Percentiles rank a stretch among this genome's conserved stretches.
phyloP scores from a whole-genome alignment of 352 stramenopile genomes.

The Phytophthora ohioensis region DNA sequence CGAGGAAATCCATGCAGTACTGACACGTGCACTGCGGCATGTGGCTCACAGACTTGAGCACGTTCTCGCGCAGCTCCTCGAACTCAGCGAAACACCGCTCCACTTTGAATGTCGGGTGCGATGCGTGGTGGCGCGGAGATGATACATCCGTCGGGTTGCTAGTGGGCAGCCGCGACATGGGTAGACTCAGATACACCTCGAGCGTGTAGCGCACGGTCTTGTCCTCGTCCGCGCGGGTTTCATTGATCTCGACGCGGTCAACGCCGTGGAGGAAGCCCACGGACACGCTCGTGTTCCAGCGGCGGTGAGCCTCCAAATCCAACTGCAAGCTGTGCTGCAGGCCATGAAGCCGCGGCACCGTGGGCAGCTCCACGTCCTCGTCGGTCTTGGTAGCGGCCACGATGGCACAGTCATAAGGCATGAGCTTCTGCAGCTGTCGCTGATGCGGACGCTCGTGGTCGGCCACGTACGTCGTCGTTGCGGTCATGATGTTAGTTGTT shows the following conservation, averaged over 20 bases:
- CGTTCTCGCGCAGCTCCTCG: slow-evolving; percentile 52
- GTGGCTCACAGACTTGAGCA: slow-evolving; percentile 41
- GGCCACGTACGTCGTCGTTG: slow-evolving; percentile 14
- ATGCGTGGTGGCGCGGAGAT: slow-evolving; percentile 1
- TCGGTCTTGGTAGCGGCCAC: slow-evolving; percentile 26
- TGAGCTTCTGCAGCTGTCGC: slow-evolving; percentile 45
- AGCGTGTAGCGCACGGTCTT: slow-evolving; percentile 49
- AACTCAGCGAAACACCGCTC: slow-evolving; percentile 66
- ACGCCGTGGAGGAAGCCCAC: slow-evolving; percentile 56
- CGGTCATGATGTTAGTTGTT: slow-evolving; percentile 18
- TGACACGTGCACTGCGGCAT: slow-evolving; percentile 47
- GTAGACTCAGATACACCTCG: slow-evolving; percentile 50
- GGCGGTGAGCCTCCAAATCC: slow-evolving; percentile 48
- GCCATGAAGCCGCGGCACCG: slow-evolving; percentile 26
- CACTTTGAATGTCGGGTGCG: slow-evolving; percentile 48
- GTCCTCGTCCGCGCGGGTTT: slow-evolving; percentile 29
- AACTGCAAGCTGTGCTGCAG: slow-evolving; percentile 35
- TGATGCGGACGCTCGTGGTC: slow-evolving; percentile 29
- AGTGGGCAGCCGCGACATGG: slow-evolving; percentile 43
- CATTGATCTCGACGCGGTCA: slow-evolving; percentile 55
- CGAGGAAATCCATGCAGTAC: slow-evolving; percentile 51
- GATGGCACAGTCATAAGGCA: slow-evolving; percentile 41
- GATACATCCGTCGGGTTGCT: slow-evolving; percentile 18
- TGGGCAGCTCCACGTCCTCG: slow-evolving; percentile 24
- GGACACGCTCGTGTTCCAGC: slow-evolving; percentile 42